phyloP scores from a whole-genome alignment of 148 eudicot species.

The Chenopodium berlandieri region DNA sequence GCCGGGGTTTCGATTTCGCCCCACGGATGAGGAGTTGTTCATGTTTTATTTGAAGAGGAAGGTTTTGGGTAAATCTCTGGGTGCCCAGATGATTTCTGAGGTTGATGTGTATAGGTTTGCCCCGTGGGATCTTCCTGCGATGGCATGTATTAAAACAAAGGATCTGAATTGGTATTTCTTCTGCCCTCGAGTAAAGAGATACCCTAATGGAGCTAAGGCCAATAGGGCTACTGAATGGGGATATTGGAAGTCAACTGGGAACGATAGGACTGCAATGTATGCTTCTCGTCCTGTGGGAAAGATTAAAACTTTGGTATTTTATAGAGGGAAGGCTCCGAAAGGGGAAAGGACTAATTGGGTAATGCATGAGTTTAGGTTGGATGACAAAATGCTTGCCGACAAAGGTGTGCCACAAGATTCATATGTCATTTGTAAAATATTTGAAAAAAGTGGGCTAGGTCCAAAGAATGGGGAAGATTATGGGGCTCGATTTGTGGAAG shows the following conservation, averaged over 20 bases:
- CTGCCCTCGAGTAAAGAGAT: conserved; percentile 58
- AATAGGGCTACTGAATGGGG: conserved; percentile 63
- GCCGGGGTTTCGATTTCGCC: conserved; percentile 76
- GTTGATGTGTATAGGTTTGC: conserved; percentile 49
- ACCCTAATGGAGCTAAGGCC: conserved; percentile 47
- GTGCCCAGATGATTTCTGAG: conserved; percentile 45
- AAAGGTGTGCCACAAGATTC: conserved; percentile 47
- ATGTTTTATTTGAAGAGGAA: conserved; percentile 78
- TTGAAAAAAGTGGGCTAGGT: conserved; percentile 66
- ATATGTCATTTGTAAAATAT: conserved; percentile 66
- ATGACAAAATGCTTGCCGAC: conserved; percentile 39
- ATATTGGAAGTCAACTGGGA: conserved; percentile 88
- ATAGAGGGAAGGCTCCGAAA: conserved; percentile 53
- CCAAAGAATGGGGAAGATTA: conserved; percentile 70
- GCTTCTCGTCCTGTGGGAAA: conserved; percentile 46
- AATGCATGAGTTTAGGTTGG: conserved; percentile 63
- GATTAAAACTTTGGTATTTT: conserved; percentile 72
- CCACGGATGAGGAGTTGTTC: conserved; percentile 69
- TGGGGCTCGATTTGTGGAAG: conserved; percentile 75
- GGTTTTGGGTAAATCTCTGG: conserved; percentile 45
- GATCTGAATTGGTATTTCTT: conserved; percentile 84
- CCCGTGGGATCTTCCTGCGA: conserved; percentile 79
- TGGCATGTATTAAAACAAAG: conserved; percentile 30
- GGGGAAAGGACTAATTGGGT: conserved; percentile 89
- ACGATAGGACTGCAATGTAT: conserved; percentile 46